Base-by-base conservation (phyloP, 306 rosid species). In the Fagus sylvatica region DNA sequence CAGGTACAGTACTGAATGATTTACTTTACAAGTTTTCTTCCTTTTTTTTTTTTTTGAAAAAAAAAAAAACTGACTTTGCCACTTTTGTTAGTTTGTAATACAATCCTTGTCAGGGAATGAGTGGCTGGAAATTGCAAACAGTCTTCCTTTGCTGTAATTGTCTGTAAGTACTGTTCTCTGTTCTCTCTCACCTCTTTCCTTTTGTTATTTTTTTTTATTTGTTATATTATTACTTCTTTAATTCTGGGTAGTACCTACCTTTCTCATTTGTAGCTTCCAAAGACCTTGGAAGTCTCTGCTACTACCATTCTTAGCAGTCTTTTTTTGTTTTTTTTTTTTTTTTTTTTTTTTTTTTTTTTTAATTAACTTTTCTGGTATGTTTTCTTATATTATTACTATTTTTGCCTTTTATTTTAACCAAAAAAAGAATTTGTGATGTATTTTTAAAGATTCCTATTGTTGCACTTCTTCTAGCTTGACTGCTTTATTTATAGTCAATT, bases 71-170 rank as follows among this genome's bases (percentile, higher is more conserved):
- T 9, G 43, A 16, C 13, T 40, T 64, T 69, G 78, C 82, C 22
- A 74, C 87, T 87, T 87, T 77, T 8, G 53, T 69, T 90, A 84
- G 81, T 75, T 80, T 59, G 76, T 85, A 84, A 83, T 78, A 90
- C 90, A 91, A 89, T 91, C 88, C 78, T 77, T 89, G 93, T 87
- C 93, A 89, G 93, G 84, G 77, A 83, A 76, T 76, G 77, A 34
- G 74, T 73, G 77, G 89, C 74, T 88, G 81, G 78, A 68, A 83
- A 81, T 77, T 51, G 37, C 32, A 53, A 62, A 85, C 89, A 78
- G 40, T 55, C 76, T 62, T 57, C 65, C 79, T 77, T 78, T 53
- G 82, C 72, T 66, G 51, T 75, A 37, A 75, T 66, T 79, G 33
- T 73, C 87, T 78, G 84, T 79, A 74, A 74, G 68, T 34, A 34